Base-by-base conservation (phyloP, 352 stramenopile species). In the Phytophthora vignae region DNA sequence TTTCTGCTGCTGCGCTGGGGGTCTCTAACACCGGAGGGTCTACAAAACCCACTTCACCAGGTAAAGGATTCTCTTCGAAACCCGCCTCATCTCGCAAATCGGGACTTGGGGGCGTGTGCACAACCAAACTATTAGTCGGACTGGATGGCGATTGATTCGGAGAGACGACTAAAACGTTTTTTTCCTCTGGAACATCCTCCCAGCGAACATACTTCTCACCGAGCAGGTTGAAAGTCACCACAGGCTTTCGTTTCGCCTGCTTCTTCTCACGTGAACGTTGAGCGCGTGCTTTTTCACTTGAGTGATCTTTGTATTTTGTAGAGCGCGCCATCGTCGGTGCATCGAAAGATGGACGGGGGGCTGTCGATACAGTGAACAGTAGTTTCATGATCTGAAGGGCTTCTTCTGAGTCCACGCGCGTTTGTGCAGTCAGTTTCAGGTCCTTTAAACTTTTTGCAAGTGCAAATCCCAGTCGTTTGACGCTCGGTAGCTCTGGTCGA, bases 171-270 rank as follows among this genome's bases (percentile, higher is more conserved):
- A 36, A 33, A 8, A 33, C 29, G 29, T 9, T 36, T 40, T 49
- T 2, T 10, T 76, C 38, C 49, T 67, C 7, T 54, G 48, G 42
- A 2, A 42, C 29, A 31, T 69, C 42, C 14, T 86, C 72, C 84
- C 84, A 93, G 21, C 74, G 81, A 62, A 92, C 77, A 8, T 69
- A 79, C 42, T 91, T 92, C 55, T 93, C 86, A 4, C 86, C 86
- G 5, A 93, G 73, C 17, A 85, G 74, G 54, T 92, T 93, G 61
- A 90, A 93, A 0, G 79, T 78, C 6, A 93, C 76, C 25, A 92
- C 72, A 8, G 83, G 58, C 31, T 84, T 81, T 11, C 69, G 77
- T 38, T 66, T 61, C 8, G 40, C 27, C 52, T 76, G 55, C 1
- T 58, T 53, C 29, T 74, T 77, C 50, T 87, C 68, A 11, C 60